A percentile compares a stretch with the other conserved stretches of the same genome.
These are phyloP conservation scores for Hordeum pubiflorum DNA, from an alignment of 202 grass and related monocot species.

Conservation along the genomic window DNA sequence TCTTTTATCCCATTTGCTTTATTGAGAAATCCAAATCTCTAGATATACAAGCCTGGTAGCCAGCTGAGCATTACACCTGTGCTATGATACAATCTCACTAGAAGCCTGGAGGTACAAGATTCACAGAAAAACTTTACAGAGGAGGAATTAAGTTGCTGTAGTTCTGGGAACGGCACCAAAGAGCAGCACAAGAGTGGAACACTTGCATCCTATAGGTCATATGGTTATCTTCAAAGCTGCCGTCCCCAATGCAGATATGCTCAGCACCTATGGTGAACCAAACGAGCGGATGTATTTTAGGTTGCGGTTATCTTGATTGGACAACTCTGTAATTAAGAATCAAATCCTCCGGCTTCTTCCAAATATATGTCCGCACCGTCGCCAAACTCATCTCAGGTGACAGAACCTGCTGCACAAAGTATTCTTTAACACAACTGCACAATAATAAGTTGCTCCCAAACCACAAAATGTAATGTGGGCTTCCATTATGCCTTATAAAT, in stretches of 20 bases:
- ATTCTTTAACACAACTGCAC: constrained; percentile 1
- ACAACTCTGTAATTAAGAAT: constrained; percentile 86
- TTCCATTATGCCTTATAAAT: neutral
- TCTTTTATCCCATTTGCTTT: constrained; percentile 22
- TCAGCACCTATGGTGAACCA: constrained; percentile 13
- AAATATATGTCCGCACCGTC: constrained; percentile 77
- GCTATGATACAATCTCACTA: constrained; percentile 47
- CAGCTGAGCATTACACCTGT: constrained; percentile 42
- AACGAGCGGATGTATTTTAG: constrained; percentile 16
- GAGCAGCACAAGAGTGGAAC: neutral
- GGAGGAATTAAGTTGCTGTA: neutral
- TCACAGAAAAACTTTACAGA: constrained; percentile 42
- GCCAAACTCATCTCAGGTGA: constrained; percentile 83
- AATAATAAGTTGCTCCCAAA: neutral
- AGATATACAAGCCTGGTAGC: constrained; percentile 47
- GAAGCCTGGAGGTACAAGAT: constrained; percentile 12
- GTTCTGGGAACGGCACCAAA: neutral
- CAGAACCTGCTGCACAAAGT: constrained; percentile 49
- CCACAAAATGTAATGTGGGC: neutral
- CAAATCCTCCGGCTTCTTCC: constrained; percentile 94
- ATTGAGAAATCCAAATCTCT: constrained; percentile 31
- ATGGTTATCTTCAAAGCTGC: constrained; percentile 3
- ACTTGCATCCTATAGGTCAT: neutral
- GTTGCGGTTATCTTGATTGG: constrained; percentile 39
- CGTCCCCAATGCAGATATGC: neutral